These are phyloP conservation scores for Pichia sp. DNA, from an alignment of 1,139 yeast species.

Conservation along the genomic window DNA sequence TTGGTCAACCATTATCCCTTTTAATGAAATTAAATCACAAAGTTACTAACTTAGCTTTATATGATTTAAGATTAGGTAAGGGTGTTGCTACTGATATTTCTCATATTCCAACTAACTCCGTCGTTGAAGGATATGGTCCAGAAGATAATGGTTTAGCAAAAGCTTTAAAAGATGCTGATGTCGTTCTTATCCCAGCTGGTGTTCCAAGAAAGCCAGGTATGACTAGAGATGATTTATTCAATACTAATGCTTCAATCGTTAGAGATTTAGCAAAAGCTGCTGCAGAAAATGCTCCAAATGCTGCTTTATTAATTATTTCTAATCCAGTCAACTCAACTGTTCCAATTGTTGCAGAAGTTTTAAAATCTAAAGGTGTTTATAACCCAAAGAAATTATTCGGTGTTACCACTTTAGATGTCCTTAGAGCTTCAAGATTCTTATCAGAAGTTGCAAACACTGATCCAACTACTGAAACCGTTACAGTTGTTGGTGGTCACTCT, in stretches of 20 bases:
- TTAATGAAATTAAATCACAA: conserved; percentile 81
- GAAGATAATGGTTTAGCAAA: conserved; percentile 75
- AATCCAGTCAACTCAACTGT: conserved; percentile 99
- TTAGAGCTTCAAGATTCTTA: conserved; percentile 89
- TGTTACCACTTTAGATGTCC: conserved; percentile 93
- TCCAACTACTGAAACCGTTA: conserved; percentile 67
- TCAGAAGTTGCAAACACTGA: conserved; percentile 54
- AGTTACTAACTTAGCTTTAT: conserved; percentile 79
- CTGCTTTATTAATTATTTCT: conserved; percentile 81
- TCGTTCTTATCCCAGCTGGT: conserved; percentile 96
- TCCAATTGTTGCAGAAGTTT: conserved; percentile 94
- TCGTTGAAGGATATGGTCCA: conserved; percentile 78
- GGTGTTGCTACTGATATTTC: conserved; percentile 97
- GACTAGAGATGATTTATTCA: conserved; percentile 97
- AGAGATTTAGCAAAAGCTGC: conserved; percentile 86
- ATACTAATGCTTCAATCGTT: conserved; percentile 94
- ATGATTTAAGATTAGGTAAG: conserved; percentile 90
- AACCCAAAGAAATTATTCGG: conserved; percentile 91
- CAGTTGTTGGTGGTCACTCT: conserved; percentile 96
- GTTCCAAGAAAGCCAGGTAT: conserved; percentile 99
- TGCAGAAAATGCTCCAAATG: conserved; percentile 83
- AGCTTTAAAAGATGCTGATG: conserved; percentile 76
- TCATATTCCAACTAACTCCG: conserved; percentile 87
- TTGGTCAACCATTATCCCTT: conserved; percentile 95
- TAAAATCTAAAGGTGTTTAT: conserved; percentile 80